Percentiles rank a stretch among this genome's conserved stretches.
phyloP scores from a whole-genome alignment of 352 stramenopile genomes.

The Pythium chondricola region DNA sequence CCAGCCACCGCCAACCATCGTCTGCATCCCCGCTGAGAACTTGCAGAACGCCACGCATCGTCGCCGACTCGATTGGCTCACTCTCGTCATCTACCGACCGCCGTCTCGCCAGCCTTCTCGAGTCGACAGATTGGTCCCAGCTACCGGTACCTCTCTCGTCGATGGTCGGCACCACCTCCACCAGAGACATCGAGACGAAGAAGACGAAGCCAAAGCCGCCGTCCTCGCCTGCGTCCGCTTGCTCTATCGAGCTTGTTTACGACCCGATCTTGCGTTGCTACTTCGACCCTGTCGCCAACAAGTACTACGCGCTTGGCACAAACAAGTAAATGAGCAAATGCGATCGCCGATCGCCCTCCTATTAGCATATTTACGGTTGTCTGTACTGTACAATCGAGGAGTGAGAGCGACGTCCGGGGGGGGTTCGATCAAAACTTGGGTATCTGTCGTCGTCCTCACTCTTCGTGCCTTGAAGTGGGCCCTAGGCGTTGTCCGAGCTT shows the following conservation, averaged over 20 bases:
- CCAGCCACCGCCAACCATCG: too few relatives aligned
- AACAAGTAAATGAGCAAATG: too few relatives aligned
- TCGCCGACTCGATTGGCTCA: too few relatives aligned
- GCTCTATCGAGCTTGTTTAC: constrained; percentile 77
- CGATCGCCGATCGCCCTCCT: too few relatives aligned
- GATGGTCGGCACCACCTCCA: background rate
- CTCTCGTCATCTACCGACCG: constrained; percentile 5
- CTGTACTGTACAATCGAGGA: too few relatives aligned
- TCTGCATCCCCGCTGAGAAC: too few relatives aligned
- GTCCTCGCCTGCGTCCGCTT: too few relatives aligned
- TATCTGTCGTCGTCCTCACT: background rate
- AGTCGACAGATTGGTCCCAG: constrained; percentile 63
- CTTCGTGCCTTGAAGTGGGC: too few relatives aligned
- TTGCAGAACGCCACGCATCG: too few relatives aligned
- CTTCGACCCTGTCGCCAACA: constrained; percentile 72
- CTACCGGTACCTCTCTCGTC: constrained; percentile 15
- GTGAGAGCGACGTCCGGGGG: too few relatives aligned
- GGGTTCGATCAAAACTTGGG: constrained; percentile 12
- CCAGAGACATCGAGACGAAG: background rate
- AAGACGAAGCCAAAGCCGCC: background rate
- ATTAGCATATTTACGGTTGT: too few relatives aligned
- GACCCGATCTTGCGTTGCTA: constrained; percentile 82
- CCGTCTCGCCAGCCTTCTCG: constrained; percentile 49
- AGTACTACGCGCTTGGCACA: constrained; percentile 73
- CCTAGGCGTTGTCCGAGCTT: constrained; percentile 41